A percentile compares a stretch with the other conserved stretches of the same genome.
These are phyloP conservation scores for Chrysoporthe austroafricana DNA, from an alignment of 2,329 filamentous ascomycete species.

Conservation along the genomic window DNA sequence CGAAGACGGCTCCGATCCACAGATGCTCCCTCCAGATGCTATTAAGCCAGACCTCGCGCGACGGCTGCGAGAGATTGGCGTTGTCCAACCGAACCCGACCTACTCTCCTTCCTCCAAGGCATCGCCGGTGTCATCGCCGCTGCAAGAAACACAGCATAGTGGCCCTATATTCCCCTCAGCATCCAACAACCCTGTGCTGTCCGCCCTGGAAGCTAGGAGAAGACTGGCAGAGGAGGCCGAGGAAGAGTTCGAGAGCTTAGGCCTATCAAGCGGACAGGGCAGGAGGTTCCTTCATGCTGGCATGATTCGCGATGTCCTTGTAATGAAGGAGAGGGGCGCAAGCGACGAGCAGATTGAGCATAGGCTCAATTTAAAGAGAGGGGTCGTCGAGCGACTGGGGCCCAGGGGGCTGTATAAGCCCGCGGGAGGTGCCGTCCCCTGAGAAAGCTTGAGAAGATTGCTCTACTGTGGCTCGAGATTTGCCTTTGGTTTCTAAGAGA, in stretches of 20 bases:
- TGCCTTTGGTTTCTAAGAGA: neutral
- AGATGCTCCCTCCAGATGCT: conserved; percentile 37
- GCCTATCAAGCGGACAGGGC: conserved; percentile 39
- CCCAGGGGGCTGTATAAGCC: conserved; percentile 44
- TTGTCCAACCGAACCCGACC: conserved; percentile 58
- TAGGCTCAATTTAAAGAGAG: conserved; percentile 48
- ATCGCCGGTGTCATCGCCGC: conserved; percentile 23
- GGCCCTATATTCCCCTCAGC: conserved; percentile 37
- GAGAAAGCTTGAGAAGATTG: neutral
- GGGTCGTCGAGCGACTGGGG: conserved; percentile 51
- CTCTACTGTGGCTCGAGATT: neutral
- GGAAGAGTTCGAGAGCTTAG: conserved; percentile 47
- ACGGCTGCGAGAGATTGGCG: conserved; percentile 58
- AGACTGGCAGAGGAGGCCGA: conserved; percentile 48
- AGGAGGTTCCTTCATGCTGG: conserved; percentile 53
- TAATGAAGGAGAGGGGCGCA: conserved; percentile 47
- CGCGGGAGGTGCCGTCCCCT: conserved; percentile 33
- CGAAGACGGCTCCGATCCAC: conserved; percentile 47
- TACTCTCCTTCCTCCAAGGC: conserved; percentile 57
- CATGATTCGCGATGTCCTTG: conserved; percentile 51
- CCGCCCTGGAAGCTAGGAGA: conserved; percentile 53
- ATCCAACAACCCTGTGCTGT: conserved; percentile 50
- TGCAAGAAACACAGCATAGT: conserved; percentile 22
- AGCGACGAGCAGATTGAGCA: conserved; percentile 49
- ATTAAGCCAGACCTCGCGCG: conserved; percentile 50